These are phyloP conservation scores for Pyrus bretschneideri DNA, from an alignment of 306 rosid genomes.

Conservation along the genomic window DNA sequence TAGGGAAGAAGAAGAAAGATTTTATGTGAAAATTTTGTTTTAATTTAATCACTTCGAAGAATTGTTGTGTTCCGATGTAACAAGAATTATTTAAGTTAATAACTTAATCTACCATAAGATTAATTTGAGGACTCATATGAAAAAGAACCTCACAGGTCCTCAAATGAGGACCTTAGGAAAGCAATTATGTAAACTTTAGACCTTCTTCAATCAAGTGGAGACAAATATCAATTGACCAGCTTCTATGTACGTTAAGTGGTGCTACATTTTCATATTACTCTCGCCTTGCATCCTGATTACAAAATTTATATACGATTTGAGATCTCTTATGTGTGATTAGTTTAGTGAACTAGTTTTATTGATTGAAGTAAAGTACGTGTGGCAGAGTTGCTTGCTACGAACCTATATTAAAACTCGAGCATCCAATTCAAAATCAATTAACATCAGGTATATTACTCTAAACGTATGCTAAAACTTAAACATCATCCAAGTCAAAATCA, in stretches of 20 bases:
- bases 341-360: background rate
- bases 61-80: too few species aligned
- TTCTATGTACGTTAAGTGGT: background rate
- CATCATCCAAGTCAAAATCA: background rate
- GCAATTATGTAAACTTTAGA: background rate
- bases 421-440: background rate
- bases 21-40: too few species aligned
- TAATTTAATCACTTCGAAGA: too few species aligned
- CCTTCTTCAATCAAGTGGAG: background rate
- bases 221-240: background rate
- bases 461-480: background rate
- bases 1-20: too few species aligned
- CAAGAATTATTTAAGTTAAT: too few species aligned
- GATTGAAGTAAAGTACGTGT: background rate
- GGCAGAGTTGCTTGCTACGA: background rate
- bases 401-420: background rate
- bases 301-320: background rate
- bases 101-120: too few species aligned
- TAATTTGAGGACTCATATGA: too few species aligned
- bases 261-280: background rate
- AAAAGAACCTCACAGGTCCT: too few species aligned
- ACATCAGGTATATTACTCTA: too few species aligned
- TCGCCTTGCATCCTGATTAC: background rate
- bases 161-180: too few species aligned
- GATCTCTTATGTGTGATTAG: background rate